A percentile compares a stretch with the other conserved stretches of the same genome.
phyloP scores from a whole-genome alignment of 331 rosid genomes.

The Malus hybrid region DNA sequence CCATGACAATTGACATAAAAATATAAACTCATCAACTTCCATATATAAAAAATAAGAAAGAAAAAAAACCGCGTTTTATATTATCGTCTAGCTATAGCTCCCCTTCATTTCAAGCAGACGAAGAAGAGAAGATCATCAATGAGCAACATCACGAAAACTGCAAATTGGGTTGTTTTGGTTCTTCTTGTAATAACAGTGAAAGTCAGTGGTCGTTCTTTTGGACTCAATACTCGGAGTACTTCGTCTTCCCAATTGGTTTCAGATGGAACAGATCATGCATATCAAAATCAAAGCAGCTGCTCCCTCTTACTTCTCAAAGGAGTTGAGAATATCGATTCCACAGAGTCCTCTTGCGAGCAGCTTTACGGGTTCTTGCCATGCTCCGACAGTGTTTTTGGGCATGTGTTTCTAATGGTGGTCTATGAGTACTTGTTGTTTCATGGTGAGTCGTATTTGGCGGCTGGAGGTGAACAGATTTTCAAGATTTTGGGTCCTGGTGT shows the following conservation, averaged over 20 bases:
- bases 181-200: neutral
- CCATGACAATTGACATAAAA: neutral
- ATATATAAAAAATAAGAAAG: neutral
- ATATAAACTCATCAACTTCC: neutral
- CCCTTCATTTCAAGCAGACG: neutral
- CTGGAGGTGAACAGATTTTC: slow-evolving; percentile 51
- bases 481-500: slow-evolving; percentile 63
- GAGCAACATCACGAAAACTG: neutral
- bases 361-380: slow-evolving; percentile 65
- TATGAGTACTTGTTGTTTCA: slow-evolving; percentile 57
- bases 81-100: neutral
- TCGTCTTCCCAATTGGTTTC: neutral
- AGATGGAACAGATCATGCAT: neutral
- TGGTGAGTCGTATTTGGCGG: slow-evolving; percentile 51
- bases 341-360: slow-evolving; percentile 31
- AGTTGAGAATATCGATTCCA: neutral
- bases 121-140: neutral
- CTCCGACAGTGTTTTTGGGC: slow-evolving; percentile 38
- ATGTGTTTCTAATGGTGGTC: slow-evolving; percentile 40
- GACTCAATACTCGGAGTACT: neutral
- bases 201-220: slow-evolving; percentile 2
- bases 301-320: slow-evolving; percentile 18
- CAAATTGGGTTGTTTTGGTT: slow-evolving; percentile 1
- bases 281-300: neutral
- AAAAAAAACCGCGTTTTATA: neutral